phyloP scores from a whole-genome alignment of 768 basidiomycete genomes.

The Calocera cornea region DNA sequence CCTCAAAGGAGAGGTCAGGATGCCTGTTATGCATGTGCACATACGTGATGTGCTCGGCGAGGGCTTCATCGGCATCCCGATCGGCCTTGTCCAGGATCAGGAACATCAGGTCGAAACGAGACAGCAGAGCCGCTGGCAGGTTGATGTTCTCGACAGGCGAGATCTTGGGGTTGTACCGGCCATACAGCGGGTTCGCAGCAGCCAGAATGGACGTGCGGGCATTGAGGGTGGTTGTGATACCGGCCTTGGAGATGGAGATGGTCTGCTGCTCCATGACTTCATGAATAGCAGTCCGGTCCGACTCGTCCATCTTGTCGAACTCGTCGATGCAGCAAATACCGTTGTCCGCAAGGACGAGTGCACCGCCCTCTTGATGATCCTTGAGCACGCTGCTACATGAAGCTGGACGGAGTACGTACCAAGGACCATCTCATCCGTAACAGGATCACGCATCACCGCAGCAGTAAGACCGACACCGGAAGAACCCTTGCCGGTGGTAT shows the following conservation, averaged over 20 bases:
- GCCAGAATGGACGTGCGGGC: slow-evolving; percentile 95
- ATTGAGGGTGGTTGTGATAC: slow-evolving; percentile 95
- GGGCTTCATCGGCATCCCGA: slow-evolving; percentile 86
- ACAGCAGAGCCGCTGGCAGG: slow-evolving; percentile 87
- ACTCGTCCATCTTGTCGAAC: slow-evolving; percentile 99
- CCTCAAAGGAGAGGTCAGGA: slow-evolving; percentile 60
- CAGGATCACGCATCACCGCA: slow-evolving; percentile 97
- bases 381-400: background rate
- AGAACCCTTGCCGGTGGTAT: slow-evolving; percentile 96
- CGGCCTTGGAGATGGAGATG: slow-evolving; percentile 97
- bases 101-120: slow-evolving; percentile 92
- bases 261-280: slow-evolving; percentile 99
- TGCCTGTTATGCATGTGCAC: slow-evolving; percentile 95
- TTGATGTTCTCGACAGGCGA: slow-evolving; percentile 99
- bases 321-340: slow-evolving; percentile 99
- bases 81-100: slow-evolving; percentile 92
- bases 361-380: slow-evolving; percentile 76
- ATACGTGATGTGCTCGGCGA: slow-evolving; percentile 93
- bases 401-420: slow-evolving; percentile 39
- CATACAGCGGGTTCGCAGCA: slow-evolving; percentile 94
- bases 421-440: slow-evolving; percentile 98
- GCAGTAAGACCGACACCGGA: slow-evolving; percentile 98
- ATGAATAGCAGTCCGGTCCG: slow-evolving; percentile 94
- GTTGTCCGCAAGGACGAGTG: slow-evolving; percentile 96
- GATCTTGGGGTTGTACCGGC: slow-evolving; percentile 93